Base-by-base conservation (phyloP, 768 basidiomycete genomes). In the Boletus tomentosulus region DNA sequence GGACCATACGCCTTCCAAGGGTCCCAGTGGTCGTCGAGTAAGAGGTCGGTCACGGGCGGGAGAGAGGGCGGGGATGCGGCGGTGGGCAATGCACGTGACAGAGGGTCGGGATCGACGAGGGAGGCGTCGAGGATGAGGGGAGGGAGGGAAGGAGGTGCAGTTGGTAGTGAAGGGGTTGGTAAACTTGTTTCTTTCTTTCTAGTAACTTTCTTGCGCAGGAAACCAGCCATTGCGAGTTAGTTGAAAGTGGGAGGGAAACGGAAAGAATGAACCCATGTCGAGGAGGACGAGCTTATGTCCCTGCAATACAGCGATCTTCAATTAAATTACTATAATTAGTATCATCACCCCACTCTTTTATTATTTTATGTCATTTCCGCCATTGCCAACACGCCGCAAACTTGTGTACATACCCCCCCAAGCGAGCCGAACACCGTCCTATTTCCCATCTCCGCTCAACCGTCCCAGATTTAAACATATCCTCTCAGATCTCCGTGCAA, bases 141-240 rank as follows among this genome's bases (percentile, higher is more conserved):
- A 16, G 78, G 67, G 7, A 69, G 62, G 11, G 71, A 57, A n/a
- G 61, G 69, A 12, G 60, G 64, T n/a, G 56, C 57, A 30, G 65
- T 56, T 45, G 53, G 6, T 22, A 45, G 44, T 19, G 13, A 25
- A 28, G 31, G 45, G 27, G 39, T 19, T 47, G 52, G 37, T 9
- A 34, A 8, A 8, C 35, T n/a, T 43, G 30, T n/a, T 50, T 50
- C 49, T 41, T 53, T 54, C 51, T 63, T 19, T 19, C 19, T 19
- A 19, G 19, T 19, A 19, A 61, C 55, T 63, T 79, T 80, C 72
- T 71, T 81, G 71, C 78, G 81, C 67, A 82, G 72, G 71, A 83
- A 81, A 65, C 75, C 75, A 60, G 78, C 76, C 81, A 83, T 82
- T 16, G 43, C 13, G 50, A 19, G 19, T 19, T 19, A 19, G 19